Evolutionary conservation across 768 basidiomycete species (phyloP), one percentile per base, ranked within the genome.

Genomic region (Cystofilobasidium capitatum): DNA sequence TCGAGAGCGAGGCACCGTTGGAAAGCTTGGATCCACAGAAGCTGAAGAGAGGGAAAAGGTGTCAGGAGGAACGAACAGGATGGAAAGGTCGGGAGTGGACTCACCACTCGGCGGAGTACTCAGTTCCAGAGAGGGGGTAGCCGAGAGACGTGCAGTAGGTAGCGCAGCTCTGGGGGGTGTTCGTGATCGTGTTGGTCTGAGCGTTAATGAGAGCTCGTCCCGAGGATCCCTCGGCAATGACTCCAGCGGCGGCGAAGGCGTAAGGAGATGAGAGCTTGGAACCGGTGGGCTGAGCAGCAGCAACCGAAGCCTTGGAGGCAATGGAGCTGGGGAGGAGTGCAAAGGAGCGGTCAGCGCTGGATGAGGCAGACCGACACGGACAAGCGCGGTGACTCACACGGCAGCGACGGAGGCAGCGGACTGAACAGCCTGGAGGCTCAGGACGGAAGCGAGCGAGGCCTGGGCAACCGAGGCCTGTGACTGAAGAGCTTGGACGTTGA

Each of bases 131-230:
- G 42, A 70, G 42, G 1, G 55, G 62, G 37, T 69, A 74, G 10
- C 73, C 73, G 0, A 37, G 44, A 22, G 64, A 35, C 8, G 69
- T 40, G 61, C 75, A 75, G 71, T 66, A 73, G 13, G 66, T 12
- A 20, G 70, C 59, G 58, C 75, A 75, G 31, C 29, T 44, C 33
- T 59, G 59, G 36, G 69, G 54, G n/a, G 75, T 75, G 72, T 73
- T 75, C 51, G 54, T 55, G 20, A 58, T 17, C 17, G 62, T 58
- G 29, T 64, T 36, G 49, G 64, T 70, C 17, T 70, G 71, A 12
- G 72, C 71, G 3, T 69, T 58, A 29, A 69, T 62, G 12, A 76
- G 65, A 40, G 72, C 74, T 54, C 75, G 71, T 20, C 67, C 64
- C 26, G 29, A 20, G 22, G 39, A 10, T 24, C 55, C 64, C 64